Conservation (phyloP, 192 early-diverging fungal genomes). For the Piromyces finnis region DNA sequence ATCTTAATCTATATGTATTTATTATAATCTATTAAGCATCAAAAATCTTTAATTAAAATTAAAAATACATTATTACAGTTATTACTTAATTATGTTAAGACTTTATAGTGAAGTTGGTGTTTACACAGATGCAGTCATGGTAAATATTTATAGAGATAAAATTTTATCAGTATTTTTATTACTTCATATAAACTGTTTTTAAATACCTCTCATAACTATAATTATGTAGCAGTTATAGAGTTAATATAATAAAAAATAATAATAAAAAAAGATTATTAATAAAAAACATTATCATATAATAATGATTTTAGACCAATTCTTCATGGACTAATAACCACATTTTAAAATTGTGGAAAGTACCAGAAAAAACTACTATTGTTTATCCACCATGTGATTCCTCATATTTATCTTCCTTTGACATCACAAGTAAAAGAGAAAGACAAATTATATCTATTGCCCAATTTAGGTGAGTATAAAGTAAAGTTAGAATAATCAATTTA, state of each 20-base stretch:
- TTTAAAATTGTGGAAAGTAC: constrained; percentile 55
- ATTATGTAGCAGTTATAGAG: too few relatives aligned
- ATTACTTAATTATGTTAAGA: constrained; percentile 62
- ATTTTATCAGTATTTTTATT: too few relatives aligned
- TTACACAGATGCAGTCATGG: constrained; percentile 66
- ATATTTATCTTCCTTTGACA: constrained; percentile 27
- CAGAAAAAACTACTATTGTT: constrained; percentile 37
- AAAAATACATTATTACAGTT: constrained; percentile 17
- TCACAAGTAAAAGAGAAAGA: constrained; percentile 15
- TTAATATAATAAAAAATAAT: too few relatives aligned
- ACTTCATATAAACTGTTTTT: too few relatives aligned
- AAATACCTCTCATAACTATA: too few relatives aligned
- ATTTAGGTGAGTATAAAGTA: constrained; percentile 66
- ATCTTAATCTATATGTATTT: too few relatives aligned
- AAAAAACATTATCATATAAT: too few relatives aligned
- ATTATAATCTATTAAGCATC: too few relatives aligned
- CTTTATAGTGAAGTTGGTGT: constrained; percentile 63
- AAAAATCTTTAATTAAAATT: too few relatives aligned
- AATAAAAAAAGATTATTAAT: too few relatives aligned
- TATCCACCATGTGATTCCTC: constrained; percentile 90
- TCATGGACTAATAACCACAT: constrained; percentile 90
- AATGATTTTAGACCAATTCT: constrained; percentile 50
- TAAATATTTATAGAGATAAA: too few relatives aligned
- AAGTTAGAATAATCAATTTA: too few relatives aligned
- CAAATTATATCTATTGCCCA: constrained; percentile 80